These are phyloP conservation scores for Plasmodium adleri DNA, from an alignment of 169 alveolate species.

Conservation along the genomic window DNA sequence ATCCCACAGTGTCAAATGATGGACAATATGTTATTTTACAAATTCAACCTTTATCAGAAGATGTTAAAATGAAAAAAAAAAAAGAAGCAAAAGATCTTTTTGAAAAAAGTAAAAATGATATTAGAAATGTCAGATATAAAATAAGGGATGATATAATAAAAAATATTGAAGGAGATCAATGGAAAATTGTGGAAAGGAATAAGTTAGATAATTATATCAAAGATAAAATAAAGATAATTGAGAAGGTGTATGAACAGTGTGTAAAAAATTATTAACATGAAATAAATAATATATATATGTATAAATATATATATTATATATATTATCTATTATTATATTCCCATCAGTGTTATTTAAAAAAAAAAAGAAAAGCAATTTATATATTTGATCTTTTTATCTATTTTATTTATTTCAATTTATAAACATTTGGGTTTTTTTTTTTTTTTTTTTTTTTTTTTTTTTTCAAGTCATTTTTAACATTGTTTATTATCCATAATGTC, in stretches of 20 bases:
- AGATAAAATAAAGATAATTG: slow-evolving; percentile 29
- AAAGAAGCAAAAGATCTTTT: slow-evolving; percentile 73
- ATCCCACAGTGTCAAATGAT: slow-evolving; percentile 49
- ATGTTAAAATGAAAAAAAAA: slow-evolving; percentile 47
- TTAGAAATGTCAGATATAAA: slow-evolving; percentile 54
- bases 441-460: no score
- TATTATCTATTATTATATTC: not conserved
- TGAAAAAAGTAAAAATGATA: slow-evolving; percentile 56
- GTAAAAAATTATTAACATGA: not conserved
- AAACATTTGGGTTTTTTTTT: no score
- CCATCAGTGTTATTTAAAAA: no score
- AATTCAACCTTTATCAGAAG: slow-evolving; percentile 67
- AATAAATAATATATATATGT: not conserved
- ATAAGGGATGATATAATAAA: slow-evolving; percentile 44
- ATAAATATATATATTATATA: not conserved
- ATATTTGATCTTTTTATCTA: no score
- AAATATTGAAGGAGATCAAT: slow-evolving; percentile 44
- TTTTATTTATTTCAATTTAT: no score
- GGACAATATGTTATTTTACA: slow-evolving; percentile 26
- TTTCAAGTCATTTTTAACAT: not conserved
- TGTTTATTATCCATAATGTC: slow-evolving; percentile 26
- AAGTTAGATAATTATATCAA: slow-evolving; percentile 65
- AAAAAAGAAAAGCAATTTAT: no score
- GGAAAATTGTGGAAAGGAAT: slow-evolving; percentile 58
- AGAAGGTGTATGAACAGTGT: slow-evolving; percentile 11